A percentile compares a stretch with the other conserved stretches of the same genome.
Conservation (phyloP, 495 filamentous ascomycete species). For the Xylaria telfairii region DNA sequence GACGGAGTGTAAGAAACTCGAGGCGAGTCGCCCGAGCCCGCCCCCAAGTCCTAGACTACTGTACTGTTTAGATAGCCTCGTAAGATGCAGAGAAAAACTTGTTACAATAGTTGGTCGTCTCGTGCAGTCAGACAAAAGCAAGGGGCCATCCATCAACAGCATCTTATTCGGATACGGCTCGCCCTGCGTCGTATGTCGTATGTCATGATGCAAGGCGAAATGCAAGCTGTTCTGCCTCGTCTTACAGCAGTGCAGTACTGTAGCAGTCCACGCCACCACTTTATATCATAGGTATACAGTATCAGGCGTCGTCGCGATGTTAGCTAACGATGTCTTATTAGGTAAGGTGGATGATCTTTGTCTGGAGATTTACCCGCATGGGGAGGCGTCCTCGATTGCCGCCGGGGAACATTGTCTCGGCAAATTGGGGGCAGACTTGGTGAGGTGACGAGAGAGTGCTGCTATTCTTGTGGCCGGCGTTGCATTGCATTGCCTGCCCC, state of each 20-base stretch:
- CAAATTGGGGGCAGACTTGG: background rate
- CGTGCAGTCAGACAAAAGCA: constrained; percentile 6
- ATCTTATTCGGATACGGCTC: background rate
- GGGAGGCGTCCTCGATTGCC: constrained; percentile 18
- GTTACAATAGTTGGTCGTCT: background rate
- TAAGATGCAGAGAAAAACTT: background rate
- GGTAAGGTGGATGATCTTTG: background rate
- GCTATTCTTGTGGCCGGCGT: constrained; percentile 4
- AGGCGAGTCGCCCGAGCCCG: background rate
- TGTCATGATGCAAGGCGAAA: background rate
- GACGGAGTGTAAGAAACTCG: background rate
- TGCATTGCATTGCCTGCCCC: constrained; percentile 26
- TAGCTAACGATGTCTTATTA: constrained; percentile 1
- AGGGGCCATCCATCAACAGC: background rate
- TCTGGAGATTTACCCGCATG: constrained; percentile 3
- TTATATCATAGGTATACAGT: constrained; percentile 1
- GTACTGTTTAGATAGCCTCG: background rate
- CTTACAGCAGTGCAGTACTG: too few relatives aligned
- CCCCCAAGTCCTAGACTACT: background rate
- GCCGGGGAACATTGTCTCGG: background rate
- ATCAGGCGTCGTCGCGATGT: background rate
- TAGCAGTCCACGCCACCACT: background rate
- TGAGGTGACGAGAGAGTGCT: background rate
- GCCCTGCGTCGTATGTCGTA: background rate
- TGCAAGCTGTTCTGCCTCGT: background rate